Base-by-base conservation (phyloP, 1,284 basidiomycete species). In the Pseudozyma hubeiensis region DNA sequence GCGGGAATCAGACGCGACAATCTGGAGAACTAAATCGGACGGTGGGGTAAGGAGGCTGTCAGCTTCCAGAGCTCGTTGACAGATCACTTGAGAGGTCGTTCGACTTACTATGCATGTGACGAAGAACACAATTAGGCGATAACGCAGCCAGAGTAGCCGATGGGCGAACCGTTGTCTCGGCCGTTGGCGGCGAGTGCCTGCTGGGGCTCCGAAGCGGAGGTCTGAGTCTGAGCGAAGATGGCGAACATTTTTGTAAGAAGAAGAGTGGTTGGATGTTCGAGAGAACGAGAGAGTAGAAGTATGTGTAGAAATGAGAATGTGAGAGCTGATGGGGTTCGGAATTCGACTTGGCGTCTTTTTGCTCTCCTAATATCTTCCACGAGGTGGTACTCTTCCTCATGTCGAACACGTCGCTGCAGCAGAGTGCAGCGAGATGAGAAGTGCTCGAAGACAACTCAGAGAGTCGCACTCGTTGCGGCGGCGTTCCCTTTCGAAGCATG, bases 161-260 rank as follows among this genome's bases (percentile, higher is more conserved):
- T 19, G 31, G 41, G 54, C 33, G 46, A 34, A 35, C 51, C 58
- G 34, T 24, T 40, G 43, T 41, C 17, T n/a, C 39, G 24, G n/a
- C 58, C 58, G n/a, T 48, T 24, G 41, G 41, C 43, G 43, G 59
- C 37, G 46, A 54, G 59, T 5, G 46, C 6, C 37, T 47, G 24
- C 56, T 63, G 56, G 40, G 56, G 34, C 61, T 69, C 60, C 8
- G 66, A 37, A 33, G 57, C 61, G 40, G 60, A 64, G 49, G 55
- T 62, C 55, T 63, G 59, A 45, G 55, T 46, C 65, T 68, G 65
- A 43, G 51, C 33, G 48, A 69, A 69, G 56, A 64, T 63, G 53
- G 66, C 59, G 53, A 69, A 53, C 66, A 69, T 69, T 52, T 37
- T 62, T 17, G 34, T 8, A 56, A 29, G 44, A 46, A 40, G 13